These are phyloP conservation scores for Tulasnella sp. DNA, from an alignment of 768 basidiomycete genomes.

Conservation along the genomic window DNA sequence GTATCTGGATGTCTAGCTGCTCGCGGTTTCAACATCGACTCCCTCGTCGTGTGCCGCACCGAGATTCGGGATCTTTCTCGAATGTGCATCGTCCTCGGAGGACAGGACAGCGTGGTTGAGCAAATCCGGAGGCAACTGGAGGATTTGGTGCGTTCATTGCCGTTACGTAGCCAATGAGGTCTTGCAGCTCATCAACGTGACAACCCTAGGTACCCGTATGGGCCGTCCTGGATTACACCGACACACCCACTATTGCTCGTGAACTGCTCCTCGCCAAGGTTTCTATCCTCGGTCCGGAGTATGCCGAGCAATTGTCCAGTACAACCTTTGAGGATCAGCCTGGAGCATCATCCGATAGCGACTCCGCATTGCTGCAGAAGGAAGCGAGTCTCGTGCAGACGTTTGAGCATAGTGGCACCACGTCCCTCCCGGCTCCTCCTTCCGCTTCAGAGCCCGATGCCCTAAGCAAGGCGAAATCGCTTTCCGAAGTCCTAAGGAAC, in stretches of 20 bases:
- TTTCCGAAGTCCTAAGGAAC: constrained; percentile 82
- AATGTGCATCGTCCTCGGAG: constrained; percentile 96
- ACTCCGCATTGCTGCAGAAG: constrained; percentile 52
- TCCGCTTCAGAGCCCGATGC: constrained; percentile 43
- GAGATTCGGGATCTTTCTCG: constrained; percentile 96
- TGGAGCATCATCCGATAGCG: constrained; percentile 37
- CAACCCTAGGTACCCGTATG: constrained; percentile 89
- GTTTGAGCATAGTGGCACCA: constrained; percentile 60
- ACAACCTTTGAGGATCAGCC: constrained; percentile 56
- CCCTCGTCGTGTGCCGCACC: constrained; percentile 95
- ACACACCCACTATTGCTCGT: constrained; percentile 87
- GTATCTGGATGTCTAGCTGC: constrained; percentile 97
- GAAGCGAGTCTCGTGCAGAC: constrained; percentile 75
- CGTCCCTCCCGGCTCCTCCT: constrained; percentile 46
- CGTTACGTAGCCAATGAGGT: background rate
- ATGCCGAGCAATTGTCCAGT: constrained; percentile 85
- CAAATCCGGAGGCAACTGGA: constrained; percentile 95
- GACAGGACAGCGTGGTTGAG: constrained; percentile 97
- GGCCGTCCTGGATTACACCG: constrained; percentile 98
- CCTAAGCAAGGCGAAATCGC: constrained; percentile 50
- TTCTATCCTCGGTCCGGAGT: constrained; percentile 96
- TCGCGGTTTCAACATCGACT: constrained; percentile 98
- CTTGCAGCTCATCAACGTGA: constrained; percentile 5
- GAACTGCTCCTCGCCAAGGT: constrained; percentile 95
- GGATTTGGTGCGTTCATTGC: constrained; percentile 73